Conservation (phyloP, 192 early-diverging fungal genomes). For the Coemansia sp. region DNA sequence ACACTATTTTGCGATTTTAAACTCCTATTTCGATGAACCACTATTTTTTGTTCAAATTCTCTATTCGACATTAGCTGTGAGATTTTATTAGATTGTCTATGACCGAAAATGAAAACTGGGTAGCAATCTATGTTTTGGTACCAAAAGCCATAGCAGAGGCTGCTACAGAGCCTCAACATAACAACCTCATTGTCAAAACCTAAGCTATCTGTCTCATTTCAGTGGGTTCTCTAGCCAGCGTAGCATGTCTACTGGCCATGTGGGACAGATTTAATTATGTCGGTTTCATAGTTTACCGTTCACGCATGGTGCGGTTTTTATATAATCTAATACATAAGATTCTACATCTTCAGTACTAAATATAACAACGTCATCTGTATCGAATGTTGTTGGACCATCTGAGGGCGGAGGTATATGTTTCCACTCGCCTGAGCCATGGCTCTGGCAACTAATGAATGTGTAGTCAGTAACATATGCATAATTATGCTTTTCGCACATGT, state of each 20-base stretch:
- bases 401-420: not conserved
- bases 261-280: not conserved
- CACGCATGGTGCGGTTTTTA: not conserved
- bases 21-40: no score
- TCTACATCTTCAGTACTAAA: not conserved
- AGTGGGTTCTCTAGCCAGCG: not conserved
- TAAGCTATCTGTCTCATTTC: no score
- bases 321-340: not conserved
- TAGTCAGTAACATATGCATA: not conserved
- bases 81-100: no score
- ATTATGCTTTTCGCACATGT: not conserved
- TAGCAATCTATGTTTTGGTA: no score
- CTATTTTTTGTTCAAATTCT: no score
- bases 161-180: no score
- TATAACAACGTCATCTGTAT: not conserved
- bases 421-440: not conserved
- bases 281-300: not conserved
- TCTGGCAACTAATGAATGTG: not conserved
- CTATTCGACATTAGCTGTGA: no score
- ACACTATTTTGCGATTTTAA: no score
- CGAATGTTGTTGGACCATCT: not conserved
- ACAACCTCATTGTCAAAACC: no score
- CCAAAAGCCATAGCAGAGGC: no score
- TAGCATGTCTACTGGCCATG: not conserved
- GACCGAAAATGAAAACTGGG: no score